These are phyloP conservation scores for Sporothrix schenckii DNA, from an alignment of 2,329 filamentous ascomycete genomes.

Conservation along the genomic window DNA sequence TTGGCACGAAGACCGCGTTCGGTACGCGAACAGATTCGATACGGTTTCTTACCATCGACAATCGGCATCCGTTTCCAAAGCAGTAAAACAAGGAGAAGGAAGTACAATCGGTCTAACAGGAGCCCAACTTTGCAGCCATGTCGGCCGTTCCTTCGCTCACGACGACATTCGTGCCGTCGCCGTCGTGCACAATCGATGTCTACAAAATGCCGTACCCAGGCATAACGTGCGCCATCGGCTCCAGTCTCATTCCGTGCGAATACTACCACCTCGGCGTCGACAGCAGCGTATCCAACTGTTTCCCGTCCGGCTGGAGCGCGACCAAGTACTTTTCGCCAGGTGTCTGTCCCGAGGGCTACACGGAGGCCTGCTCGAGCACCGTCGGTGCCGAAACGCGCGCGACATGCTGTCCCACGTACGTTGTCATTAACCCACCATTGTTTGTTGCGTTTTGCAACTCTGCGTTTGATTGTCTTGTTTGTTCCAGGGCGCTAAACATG, in stretches of 20 bases:
- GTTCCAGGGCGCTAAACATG: not conserved
- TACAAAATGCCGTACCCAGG: slow-evolving; percentile 3
- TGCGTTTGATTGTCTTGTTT: not conserved
- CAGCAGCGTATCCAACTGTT: slow-evolving; percentile 21
- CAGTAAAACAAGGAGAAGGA: too few species aligned
- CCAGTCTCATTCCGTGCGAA: slow-evolving; percentile 2
- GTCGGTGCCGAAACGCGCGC: slow-evolving; percentile 19
- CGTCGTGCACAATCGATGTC: slow-evolving; percentile 28
- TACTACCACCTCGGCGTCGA: slow-evolving; percentile 28
- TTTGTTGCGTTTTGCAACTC: too few species aligned
- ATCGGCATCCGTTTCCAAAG: not conserved
- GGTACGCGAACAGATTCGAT: not conserved
- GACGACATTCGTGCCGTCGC: slow-evolving; percentile 30
- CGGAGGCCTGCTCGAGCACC: slow-evolving; percentile 7
- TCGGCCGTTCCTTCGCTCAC: slow-evolving; percentile 18
- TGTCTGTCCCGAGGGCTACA: slow-evolving; percentile 32
- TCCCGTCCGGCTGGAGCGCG: slow-evolving; percentile 22
- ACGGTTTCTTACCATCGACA: not conserved
- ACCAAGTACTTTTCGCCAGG: slow-evolving; percentile 30
- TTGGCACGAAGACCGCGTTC: not conserved
- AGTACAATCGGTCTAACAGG: too few species aligned
- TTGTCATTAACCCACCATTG: not conserved
- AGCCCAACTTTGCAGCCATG: not conserved
- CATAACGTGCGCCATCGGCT: not conserved
- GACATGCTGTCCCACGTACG: slow-evolving; percentile 32